A percentile compares a stretch with the other conserved stretches of the same genome.
These are phyloP conservation scores for Gaertneriomyces sp. DNA, from an alignment of 192 early-diverging fungal genomes.

Conservation along the genomic window DNA sequence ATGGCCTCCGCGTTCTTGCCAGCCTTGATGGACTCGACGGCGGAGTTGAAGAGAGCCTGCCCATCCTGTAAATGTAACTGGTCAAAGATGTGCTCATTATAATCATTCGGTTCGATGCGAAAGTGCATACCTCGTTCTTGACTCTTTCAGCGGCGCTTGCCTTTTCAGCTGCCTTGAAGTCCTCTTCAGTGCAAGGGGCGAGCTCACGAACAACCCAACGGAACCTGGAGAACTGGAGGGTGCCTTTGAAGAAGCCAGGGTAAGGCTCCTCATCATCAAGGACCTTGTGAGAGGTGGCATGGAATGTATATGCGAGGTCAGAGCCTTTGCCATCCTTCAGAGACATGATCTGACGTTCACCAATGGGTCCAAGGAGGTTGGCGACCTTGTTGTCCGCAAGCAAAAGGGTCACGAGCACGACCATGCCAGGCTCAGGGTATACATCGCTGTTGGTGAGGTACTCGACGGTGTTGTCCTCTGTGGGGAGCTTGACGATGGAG, in stretches of 20 bases:
- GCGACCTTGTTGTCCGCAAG: slow-evolving; percentile 9
- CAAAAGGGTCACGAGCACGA: slow-evolving; percentile 7
- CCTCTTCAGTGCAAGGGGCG: slow-evolving; percentile 8
- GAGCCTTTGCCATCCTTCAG: slow-evolving; percentile 6
- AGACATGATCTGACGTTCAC: not conserved
- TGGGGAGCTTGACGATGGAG: slow-evolving; percentile 22
- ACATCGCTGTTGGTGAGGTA: slow-evolving; percentile 27
- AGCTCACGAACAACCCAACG: slow-evolving; percentile 21
- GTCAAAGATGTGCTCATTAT: not conserved
- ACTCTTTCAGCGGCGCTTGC: not conserved
- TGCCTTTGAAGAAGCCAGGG: slow-evolving; percentile 17
- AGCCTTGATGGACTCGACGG: slow-evolving; percentile 12
- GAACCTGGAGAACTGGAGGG: slow-evolving; percentile 23
- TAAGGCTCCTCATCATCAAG: slow-evolving; percentile 25
- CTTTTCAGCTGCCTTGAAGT: slow-evolving; percentile 14
- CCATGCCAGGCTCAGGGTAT: slow-evolving; percentile 14
- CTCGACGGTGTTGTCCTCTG: slow-evolving; percentile 1
- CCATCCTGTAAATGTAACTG: not conserved
- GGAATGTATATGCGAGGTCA: slow-evolving; percentile 24
- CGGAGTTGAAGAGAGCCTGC: slow-evolving; percentile 8
- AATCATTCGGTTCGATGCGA: not conserved
- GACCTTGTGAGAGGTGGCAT: slow-evolving; percentile 17
- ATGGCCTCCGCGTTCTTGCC: slow-evolving; percentile 28
- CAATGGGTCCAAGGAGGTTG: slow-evolving; percentile 8
- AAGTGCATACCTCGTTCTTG: not conserved